These are phyloP conservation scores for Thielaviopsis euricoi DNA, from an alignment of 2,329 filamentous ascomycete species.

Conservation along the genomic window DNA sequence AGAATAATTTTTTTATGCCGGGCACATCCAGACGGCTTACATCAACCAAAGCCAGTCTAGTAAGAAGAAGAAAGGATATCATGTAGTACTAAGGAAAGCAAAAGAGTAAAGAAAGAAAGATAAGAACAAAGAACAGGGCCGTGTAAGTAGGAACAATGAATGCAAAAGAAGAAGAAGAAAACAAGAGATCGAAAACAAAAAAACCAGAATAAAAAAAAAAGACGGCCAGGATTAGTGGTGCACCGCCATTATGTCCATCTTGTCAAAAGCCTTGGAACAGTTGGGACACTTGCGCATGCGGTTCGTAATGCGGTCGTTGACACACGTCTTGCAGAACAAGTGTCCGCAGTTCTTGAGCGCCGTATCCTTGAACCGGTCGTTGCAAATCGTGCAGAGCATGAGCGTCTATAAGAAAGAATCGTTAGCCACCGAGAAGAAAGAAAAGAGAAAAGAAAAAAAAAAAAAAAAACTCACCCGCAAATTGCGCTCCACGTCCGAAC, in stretches of 20 bases:
- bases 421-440: neutral
- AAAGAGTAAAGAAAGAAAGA: neutral
- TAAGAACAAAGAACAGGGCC: neutral
- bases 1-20: neutral
- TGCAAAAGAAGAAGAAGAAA: neutral
- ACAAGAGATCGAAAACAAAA: neutral
- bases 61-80: neutral
- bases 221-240: conserved; percentile 29
- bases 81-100: conserved; percentile 1
- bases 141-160: neutral
- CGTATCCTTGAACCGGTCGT: conserved; percentile 85
- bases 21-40: too few relatives aligned
- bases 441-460: neutral
- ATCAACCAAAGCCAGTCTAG: too few relatives aligned
- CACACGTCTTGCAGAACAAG: conserved; percentile 79
- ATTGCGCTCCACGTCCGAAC: conserved; percentile 68
- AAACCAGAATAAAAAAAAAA: too few relatives aligned
- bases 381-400: conserved; percentile 73
- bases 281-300: conserved; percentile 90
- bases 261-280: conserved; percentile 83
- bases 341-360: conserved; percentile 88
- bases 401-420: conserved; percentile 4
- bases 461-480: conserved; percentile 51
- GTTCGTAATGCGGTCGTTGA: conserved; percentile 76
- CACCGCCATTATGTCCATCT: conserved; percentile 69